Base-by-base conservation (phyloP, 1,284 basidiomycete genomes). In the Papiliotrema flavescens region DNA sequence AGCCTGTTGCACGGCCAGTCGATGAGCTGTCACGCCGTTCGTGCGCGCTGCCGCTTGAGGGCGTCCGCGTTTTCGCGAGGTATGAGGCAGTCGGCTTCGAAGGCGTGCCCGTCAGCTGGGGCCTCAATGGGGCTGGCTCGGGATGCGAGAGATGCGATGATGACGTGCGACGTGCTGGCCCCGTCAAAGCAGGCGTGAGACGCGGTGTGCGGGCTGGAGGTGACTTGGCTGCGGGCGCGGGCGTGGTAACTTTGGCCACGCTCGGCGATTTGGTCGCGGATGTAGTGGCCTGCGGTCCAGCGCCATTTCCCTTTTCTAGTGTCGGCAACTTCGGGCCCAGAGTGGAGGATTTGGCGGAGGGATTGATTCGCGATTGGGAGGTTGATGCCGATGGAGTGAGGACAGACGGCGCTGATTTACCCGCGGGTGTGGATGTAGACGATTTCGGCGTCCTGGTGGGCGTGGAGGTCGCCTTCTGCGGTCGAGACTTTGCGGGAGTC, bases 71-170 rank as follows among this genome's bases (percentile, higher is more conserved):
- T 53, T 70, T 69, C 13, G 68, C 68, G 9, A 70, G 52, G 24
- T 39, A 63, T 9, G 65, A 67, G 2, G 68, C 68, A 35, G 68
- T 70, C 11, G 65, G 68, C 51, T 66, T 67, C 5, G 54, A 58
- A 0, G 66, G 67, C 11, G 67, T 67, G 2, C 68, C 68, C 2
- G 66, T 70, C 4, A 68, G 39, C 11, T 68, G 68, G 4, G 68
- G 63, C 48, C 55, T 59, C 13, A 70, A 60, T 4, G 67, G 67
- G 23, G 59, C 54, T 1, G 37, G 36, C 2, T 43, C 52, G n/a
- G n/a, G 13, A 37, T 41, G 15, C 13, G 34, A 5, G 13, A 44
- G 13, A 3, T 36, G 44, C 28, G 34, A 34, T 28, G 46, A 15
- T 22, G 52, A 35, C 1, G 36, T 19, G 11, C 32, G 52, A n/a